Base-by-base conservation (phyloP, 768 basidiomycete genomes). In the Termitomyces sp. region DNA sequence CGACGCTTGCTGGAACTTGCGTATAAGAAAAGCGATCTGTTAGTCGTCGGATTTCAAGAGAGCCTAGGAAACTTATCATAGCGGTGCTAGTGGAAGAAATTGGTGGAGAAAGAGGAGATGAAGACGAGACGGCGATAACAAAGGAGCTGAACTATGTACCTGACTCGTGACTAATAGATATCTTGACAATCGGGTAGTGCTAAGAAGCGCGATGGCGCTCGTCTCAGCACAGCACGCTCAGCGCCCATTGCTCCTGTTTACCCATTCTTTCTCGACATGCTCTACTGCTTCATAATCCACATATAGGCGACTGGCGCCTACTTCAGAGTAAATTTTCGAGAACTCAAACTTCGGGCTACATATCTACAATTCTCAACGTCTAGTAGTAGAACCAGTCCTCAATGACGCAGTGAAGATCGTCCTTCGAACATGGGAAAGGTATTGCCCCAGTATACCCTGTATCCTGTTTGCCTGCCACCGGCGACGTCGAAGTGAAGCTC, bases 1-100 rank as follows among this genome's bases (percentile, higher is more conserved):
- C 96, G 89, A 60, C 96, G 90, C 75, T 92, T 97, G 73, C 78
- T 79, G 61, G 92, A 88, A 67, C 88, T 87, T 69, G 88, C 86
- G 91, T 91, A 74, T 62, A 65, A 45, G 58, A 44, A 55, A 59
- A 57, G 62, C 53, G 59, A 50, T 71, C 57, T 61, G 53, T 63
- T 24, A 59, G 61, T 50, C 32, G 39, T 51, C n/a, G 33, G 42
- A 53, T 12, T 27, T 49, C 26, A 42, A 8, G 24, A 48, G 30
- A 34, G 30, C 8, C 27, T 16, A 39, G 45, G 32, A 24, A 16
- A 83, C 88, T 86, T 71, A 89, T 89, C 88, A 89, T 89, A 71
- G 55, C 72, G 58, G 53, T 54, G 36, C 30, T 44, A 32, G 33
- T 18, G 34, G 45, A 27, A 12, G 26, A 22, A 20, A 30, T 24